These are phyloP conservation scores for Trichoderma gracile DNA, from an alignment of 2,329 filamentous ascomycete species.

Conservation along the genomic window DNA sequence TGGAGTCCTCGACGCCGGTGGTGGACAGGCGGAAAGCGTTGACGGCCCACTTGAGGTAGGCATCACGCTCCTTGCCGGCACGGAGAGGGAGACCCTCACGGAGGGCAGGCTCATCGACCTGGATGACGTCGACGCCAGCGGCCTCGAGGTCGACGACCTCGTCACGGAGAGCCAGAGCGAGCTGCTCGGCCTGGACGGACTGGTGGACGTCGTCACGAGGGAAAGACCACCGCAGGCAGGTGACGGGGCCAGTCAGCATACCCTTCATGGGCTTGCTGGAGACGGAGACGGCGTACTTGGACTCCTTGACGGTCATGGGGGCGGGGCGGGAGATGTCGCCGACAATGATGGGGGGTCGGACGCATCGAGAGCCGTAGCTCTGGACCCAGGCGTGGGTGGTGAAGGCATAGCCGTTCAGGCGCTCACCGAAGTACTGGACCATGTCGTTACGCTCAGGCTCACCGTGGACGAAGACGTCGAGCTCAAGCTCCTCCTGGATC, in stretches of 20 bases:
- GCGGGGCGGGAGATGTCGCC: slow-evolving; percentile 96
- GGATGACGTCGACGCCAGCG: slow-evolving; percentile 95
- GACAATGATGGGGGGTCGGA: slow-evolving; percentile 96
- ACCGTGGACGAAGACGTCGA: slow-evolving; percentile 97
- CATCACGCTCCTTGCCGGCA: slow-evolving; percentile 88
- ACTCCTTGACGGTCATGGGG: slow-evolving; percentile 99
- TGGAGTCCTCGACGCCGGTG: slow-evolving; percentile 88
- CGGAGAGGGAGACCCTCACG: slow-evolving; percentile 99
- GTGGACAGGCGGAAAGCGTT: slow-evolving; percentile 97
- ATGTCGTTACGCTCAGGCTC: slow-evolving; percentile 99
- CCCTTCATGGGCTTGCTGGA: slow-evolving; percentile 99
- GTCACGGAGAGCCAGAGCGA: slow-evolving; percentile 95
- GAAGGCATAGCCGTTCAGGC: slow-evolving; percentile 94
- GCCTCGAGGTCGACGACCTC: slow-evolving; percentile 98
- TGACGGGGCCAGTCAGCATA: slow-evolving; percentile 99
- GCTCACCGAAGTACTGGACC: slow-evolving; percentile 99
- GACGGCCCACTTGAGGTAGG: slow-evolving; percentile 96
- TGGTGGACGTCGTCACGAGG: slow-evolving; percentile 99
- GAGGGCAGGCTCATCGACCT: slow-evolving; percentile 98
- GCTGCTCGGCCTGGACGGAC: slow-evolving; percentile 97
- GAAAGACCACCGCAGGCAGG: slow-evolving; percentile 99
- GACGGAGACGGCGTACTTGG: slow-evolving; percentile 94
- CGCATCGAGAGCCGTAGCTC: slow-evolving; percentile 96
- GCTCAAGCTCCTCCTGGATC: slow-evolving; percentile 96
- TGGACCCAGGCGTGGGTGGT: slow-evolving; percentile 99